Evolutionary conservation across 805 yeast genomes (phyloP).

Genomic region (Candida stauntonica): DNA sequence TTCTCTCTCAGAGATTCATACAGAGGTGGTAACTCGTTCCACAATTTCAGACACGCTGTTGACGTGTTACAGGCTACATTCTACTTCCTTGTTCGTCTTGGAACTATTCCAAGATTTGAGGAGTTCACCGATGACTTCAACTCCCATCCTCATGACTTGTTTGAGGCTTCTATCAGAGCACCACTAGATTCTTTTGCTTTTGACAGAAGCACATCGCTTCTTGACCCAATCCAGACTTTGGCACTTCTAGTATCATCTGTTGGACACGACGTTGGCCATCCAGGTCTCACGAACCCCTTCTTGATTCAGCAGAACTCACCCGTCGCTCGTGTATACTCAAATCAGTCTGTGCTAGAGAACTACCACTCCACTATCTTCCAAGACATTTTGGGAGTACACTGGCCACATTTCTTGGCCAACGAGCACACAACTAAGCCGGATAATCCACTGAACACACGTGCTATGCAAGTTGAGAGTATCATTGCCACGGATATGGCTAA

Average conservation of each 20-base stretch:
- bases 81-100: slow-evolving; percentile 43
- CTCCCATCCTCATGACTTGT: slow-evolving; percentile 16
- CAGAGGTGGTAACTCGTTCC: slow-evolving; percentile 84
- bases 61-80: slow-evolving; percentile 92
- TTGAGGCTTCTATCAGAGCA: not conserved
- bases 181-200: not conserved
- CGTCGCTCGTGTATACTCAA: slow-evolving; percentile 55
- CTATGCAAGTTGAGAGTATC: slow-evolving; percentile 39
- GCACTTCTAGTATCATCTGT: slow-evolving; percentile 74
- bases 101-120: slow-evolving; percentile 22
- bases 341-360: slow-evolving; percentile 72
- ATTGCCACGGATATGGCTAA: slow-evolving; percentile 91
- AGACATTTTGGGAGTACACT: slow-evolving; percentile 44
- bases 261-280: slow-evolving; percentile 97
- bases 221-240: slow-evolving; percentile 42
- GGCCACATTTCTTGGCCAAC: slow-evolving; percentile 38
- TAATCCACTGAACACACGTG: slow-evolving; percentile 22
- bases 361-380: slow-evolving; percentile 70
- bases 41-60: slow-evolving; percentile 91
- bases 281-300: slow-evolving; percentile 86
- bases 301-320: slow-evolving; percentile 57
- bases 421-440: slow-evolving; percentile 8
- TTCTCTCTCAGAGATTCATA: slow-evolving; percentile 73
- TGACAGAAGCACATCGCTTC: slow-evolving; percentile 14
- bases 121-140: slow-evolving; percentile 17